Conservation (phyloP, 139 green algal species). For the Pseudopediastrum boryanum region DNA sequence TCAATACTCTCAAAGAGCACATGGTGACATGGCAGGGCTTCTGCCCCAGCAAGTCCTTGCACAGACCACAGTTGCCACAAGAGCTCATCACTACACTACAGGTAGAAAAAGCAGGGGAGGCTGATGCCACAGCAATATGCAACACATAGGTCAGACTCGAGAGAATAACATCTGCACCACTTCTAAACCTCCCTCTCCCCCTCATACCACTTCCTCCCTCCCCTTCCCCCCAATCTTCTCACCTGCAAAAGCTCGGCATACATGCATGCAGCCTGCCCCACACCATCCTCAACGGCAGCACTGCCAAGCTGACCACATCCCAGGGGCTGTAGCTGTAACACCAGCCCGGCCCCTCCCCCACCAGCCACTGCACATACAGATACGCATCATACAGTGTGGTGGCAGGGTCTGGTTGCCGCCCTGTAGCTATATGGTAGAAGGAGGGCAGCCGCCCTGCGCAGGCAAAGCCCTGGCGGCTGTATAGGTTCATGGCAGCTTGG, state of each 20-base stretch:
- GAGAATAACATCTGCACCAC: background rate
- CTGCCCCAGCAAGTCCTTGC: background rate
- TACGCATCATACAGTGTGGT: conserved; percentile 39
- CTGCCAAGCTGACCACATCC: conserved; percentile 41
- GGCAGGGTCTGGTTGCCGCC: conserved; percentile 34
- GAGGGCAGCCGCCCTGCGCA: conserved; percentile 19
- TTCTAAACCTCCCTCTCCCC: background rate
- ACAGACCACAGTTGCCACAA: background rate
- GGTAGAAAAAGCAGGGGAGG: background rate
- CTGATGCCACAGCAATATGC: background rate
- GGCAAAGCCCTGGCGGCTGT: conserved; percentile 30
- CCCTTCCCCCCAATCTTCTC: background rate
- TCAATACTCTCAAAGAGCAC: no score
- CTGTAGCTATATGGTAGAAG: conserved; percentile 40
- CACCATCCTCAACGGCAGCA: conserved; percentile 28
- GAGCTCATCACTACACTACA: background rate
- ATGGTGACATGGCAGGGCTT: no score
- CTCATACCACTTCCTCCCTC: background rate
- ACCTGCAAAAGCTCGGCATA: conserved; percentile 45
- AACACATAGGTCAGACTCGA: background rate
- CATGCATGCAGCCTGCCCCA: conserved; percentile 40
- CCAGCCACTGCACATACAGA: conserved; percentile 37
- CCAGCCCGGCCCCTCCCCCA: background rate
- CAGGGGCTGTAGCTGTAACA: conserved; percentile 14
- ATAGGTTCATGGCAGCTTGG: conserved; percentile 43